Conservation (phyloP, 805 yeast species). For the Nakazawaea anatomiae region DNA sequence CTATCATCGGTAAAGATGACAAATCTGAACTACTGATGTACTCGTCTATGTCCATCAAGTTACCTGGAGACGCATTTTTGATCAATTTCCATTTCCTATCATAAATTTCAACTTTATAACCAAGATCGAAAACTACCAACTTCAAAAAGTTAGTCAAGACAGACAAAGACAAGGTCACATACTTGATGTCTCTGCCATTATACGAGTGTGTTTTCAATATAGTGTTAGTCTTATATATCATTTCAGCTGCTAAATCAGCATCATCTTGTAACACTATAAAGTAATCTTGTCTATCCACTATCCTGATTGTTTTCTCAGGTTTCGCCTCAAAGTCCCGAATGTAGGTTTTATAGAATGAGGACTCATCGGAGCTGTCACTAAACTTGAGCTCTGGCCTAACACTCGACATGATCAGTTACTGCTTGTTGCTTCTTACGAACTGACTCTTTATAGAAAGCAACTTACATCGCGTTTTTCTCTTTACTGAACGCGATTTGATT, state of each 20-base stretch:
- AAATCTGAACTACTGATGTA: conserved; percentile 42
- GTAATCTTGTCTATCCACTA: conserved; percentile 80
- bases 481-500: neutral
- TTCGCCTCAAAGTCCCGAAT: conserved; percentile 39
- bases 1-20: conserved; percentile 45
- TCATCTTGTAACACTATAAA: conserved; percentile 70
- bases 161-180: conserved; percentile 74
- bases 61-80: conserved; percentile 83
- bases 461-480: neutral
- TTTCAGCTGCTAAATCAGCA: conserved; percentile 78
- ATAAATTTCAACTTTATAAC: conserved; percentile 77
- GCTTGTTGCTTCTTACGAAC: too few species aligned
- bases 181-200: conserved; percentile 38
- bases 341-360: conserved; percentile 40
- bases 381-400: conserved; percentile 54
- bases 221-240: conserved; percentile 75
- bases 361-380: conserved; percentile 44
- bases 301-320: conserved; percentile 48
- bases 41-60: conserved; percentile 72
- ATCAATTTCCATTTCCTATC: conserved; percentile 54
- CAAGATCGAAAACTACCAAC: conserved; percentile 61
- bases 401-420: conserved; percentile 18
- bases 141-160: conserved; percentile 62
- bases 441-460: too few species aligned
- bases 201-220: conserved; percentile 51